A percentile compares a stretch with the other conserved stretches of the same genome.
These are phyloP conservation scores for Diaporthe sp. DNA, from an alignment of 2,329 filamentous ascomycete species.

Conservation along the genomic window DNA sequence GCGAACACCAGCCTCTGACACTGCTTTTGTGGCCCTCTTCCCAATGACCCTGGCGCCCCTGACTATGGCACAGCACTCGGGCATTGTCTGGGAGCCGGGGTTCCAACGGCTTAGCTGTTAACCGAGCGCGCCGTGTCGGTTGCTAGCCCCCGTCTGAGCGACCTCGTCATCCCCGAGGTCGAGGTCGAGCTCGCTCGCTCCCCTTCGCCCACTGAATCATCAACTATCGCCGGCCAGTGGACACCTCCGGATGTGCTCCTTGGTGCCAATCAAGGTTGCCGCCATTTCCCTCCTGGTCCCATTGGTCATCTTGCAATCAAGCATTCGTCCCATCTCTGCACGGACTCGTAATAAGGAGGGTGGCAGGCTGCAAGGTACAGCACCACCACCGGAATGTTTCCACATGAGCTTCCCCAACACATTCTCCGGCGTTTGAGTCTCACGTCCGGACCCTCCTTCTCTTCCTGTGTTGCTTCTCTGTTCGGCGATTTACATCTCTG, in stretches of 20 bases:
- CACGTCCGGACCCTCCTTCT: background rate
- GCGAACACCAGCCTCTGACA: slow-evolving; percentile 1
- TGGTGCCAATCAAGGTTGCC: background rate
- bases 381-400: slow-evolving; percentile 22
- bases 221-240: background rate
- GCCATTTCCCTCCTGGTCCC: background rate
- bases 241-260: background rate
- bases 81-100: background rate
- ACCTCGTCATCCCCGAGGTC: slow-evolving; percentile 7
- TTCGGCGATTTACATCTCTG: background rate
- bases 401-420: slow-evolving; percentile 23
- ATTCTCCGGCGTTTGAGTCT: slow-evolving; percentile 23
- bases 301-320: slow-evolving; percentile 14
- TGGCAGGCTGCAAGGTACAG: background rate
- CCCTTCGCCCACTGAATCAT: slow-evolving; percentile 4
- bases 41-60: slow-evolving; percentile 2
- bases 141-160: slow-evolving; percentile 27
- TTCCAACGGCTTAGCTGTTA: background rate
- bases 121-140: background rate
- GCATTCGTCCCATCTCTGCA: slow-evolving; percentile 20
- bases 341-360: background rate
- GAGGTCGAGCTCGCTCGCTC: background rate
- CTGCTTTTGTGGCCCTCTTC: slow-evolving; percentile 13
- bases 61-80: background rate
- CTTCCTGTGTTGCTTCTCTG: background rate